Conservation (phyloP, 2,329 filamentous ascomycete genomes). For the Zasmidium citrigriseum region DNA sequence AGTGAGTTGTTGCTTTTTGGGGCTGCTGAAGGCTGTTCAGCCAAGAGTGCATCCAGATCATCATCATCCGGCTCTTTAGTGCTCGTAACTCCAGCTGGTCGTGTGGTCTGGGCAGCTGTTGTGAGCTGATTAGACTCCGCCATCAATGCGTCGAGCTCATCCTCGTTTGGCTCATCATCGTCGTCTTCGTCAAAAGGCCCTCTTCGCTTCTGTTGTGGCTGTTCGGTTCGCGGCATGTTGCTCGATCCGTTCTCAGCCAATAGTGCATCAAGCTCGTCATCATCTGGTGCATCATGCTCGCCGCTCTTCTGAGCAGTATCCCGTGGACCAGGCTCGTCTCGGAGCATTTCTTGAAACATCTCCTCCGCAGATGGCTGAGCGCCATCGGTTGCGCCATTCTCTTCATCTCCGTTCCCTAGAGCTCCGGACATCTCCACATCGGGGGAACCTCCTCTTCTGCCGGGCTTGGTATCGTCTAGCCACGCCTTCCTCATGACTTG, state of each 20-base stretch:
- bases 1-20: not conserved
- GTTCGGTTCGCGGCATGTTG: not conserved
- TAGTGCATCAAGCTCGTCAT: slow-evolving; percentile 28
- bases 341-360: slow-evolving; percentile 5
- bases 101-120: not conserved
- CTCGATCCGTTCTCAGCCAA: slow-evolving; percentile 16
- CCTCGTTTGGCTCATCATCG: slow-evolving; percentile 43
- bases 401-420: slow-evolving; percentile 2
- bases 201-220: not conserved
- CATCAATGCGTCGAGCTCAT: slow-evolving; percentile 28
- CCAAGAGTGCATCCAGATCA: slow-evolving; percentile 37
- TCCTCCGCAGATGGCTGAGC: slow-evolving; percentile 5
- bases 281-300: slow-evolving; percentile 27
- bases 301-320: slow-evolving; percentile 26
- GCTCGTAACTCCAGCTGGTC: not conserved
- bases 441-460: slow-evolving; percentile 19
- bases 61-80: slow-evolving; percentile 11
- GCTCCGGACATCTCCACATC: slow-evolving; percentile 17
- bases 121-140: slow-evolving; percentile 9
- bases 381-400: not conserved
- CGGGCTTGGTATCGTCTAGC: slow-evolving; percentile 75
- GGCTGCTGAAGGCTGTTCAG: slow-evolving; percentile 42
- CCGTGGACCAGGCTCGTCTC: slow-evolving; percentile 16
- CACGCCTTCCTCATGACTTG: slow-evolving; percentile 74
- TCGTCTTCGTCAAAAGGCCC: slow-evolving; percentile 41